Evolutionary conservation across 305 asterid species (phyloP).

Genomic region (Solanum hybrid): DNA sequence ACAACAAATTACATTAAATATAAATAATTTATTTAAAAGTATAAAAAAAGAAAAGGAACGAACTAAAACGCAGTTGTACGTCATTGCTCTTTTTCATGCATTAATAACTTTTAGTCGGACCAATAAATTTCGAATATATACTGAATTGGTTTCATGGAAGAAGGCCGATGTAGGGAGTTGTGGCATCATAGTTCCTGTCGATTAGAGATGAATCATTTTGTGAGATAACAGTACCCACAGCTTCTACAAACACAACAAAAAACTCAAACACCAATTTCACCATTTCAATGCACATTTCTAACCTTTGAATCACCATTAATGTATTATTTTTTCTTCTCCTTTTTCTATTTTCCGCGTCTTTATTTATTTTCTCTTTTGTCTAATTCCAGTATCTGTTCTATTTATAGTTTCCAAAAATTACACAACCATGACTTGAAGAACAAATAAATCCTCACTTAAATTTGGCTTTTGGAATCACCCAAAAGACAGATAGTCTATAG

Average conservation of each 20-base stretch:
- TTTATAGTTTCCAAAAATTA: not conserved
- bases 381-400: not conserved
- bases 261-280: constrained; percentile 12
- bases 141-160: not conserved
- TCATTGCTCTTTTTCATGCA: not conserved
- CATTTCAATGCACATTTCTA: constrained; percentile 37
- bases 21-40: not conserved
- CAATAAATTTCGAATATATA: not conserved
- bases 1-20: not conserved
- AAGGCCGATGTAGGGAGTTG: not conserved
- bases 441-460: not conserved
- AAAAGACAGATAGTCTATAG: not conserved
- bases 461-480: not conserved
- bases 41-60: not conserved
- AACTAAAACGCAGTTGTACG: not conserved
- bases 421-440: not conserved
- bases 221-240: constrained; percentile 16
- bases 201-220: not conserved
- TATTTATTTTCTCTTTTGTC: not conserved
- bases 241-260: constrained; percentile 27
- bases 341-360: not conserved
- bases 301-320: constrained; percentile 28
- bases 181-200: not conserved
- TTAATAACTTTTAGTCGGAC: not conserved
- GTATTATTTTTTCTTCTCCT: not conserved